phyloP scores from a whole-genome alignment of 331 rosid genomes.

The Acacia pycnantha region DNA sequence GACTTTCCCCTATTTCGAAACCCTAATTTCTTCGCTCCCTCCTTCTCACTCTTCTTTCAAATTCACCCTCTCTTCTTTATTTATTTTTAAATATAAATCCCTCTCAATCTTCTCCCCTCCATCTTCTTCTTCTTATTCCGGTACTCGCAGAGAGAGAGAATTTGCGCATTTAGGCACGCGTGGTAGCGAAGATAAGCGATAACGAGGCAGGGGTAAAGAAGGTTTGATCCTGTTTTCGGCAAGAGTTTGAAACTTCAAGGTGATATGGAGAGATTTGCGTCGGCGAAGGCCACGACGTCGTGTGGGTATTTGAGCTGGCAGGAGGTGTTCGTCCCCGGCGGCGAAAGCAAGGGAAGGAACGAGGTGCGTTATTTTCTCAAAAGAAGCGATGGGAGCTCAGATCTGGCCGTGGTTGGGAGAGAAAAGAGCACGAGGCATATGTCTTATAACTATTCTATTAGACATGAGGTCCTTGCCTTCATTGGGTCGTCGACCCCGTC shows the following conservation, averaged over 20 bases:
- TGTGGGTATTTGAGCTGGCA: conserved; percentile 61
- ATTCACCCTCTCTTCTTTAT: conserved; percentile 32
- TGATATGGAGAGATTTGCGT: conserved; percentile 50
- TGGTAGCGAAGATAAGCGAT: background rate
- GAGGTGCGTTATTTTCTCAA: conserved; percentile 73
- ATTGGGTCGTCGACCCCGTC: background rate
- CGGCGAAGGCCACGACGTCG: conserved; percentile 44
- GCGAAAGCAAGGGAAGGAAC: conserved; percentile 55
- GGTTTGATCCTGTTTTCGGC: too few relatives aligned
- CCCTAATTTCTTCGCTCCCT: conserved; percentile 46
- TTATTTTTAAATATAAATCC: background rate
- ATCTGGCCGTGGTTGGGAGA: conserved; percentile 81
- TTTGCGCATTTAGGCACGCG: background rate
- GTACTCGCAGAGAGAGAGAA: background rate
- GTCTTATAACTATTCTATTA: conserved; percentile 59
- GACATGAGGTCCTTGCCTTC: conserved; percentile 26
- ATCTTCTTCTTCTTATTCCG: background rate
- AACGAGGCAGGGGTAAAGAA: background rate
- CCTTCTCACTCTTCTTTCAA: background rate
- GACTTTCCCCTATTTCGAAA: conserved; percentile 57
- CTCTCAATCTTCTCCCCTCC: background rate
- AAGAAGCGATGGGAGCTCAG: conserved; percentile 52
- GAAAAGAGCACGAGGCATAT: conserved; percentile 76
- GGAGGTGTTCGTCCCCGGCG: conserved; percentile 55
- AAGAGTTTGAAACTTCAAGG: background rate